Base-by-base conservation (phyloP, 352 stramenopile species). In the Globisporangium viniferum region DNA sequence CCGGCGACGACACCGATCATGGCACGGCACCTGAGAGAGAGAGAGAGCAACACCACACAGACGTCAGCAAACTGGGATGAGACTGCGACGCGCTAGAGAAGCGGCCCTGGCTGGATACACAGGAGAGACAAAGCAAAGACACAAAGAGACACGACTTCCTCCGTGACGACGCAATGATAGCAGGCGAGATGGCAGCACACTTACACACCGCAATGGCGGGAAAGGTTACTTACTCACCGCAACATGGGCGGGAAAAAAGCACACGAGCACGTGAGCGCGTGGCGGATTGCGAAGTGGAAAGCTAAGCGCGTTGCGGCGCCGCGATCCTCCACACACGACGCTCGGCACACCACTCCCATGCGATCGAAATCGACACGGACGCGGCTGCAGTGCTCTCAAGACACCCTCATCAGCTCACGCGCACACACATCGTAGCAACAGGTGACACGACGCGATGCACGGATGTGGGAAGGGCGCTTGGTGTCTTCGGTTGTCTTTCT, bases 1-100 rank as follows among this genome's bases (percentile, higher is more conserved):
- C 97, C 97, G 71, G 97, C 98, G 70, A 99, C 94, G 69, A 99
- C 97, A 89, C 97, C 98, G 57, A 95, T 84, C 88, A 99, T 99
- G 63, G 86, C 97, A 86, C 97, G 94, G 78, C 97, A 99, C 69
- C 84, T 94, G 24, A 24, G 24, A 67, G 74, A 61, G 66, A 77
- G 33, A 73, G 15, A 59, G 71, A 36, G 51, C 71, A 64, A 36
- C n/a, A 81, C 27, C 44, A 72, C 54, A 73, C 66, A 59, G 44
- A 67, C 59, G 70, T 70, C 62, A 60, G 29, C 62, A 53, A 31
- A 46, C 39, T 46, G 39, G 39, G 14, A 46, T 18, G 14, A 46
- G 14, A 6, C 39, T 46, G 39, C 39, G 12, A 46, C 39, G 39
- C 39, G 39, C 39, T 18, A 46, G 2, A 14, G 24, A 24, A 46